These are phyloP conservation scores for Boletus sp. DNA, from an alignment of 1,284 basidiomycete species.

Conservation along the genomic window DNA sequence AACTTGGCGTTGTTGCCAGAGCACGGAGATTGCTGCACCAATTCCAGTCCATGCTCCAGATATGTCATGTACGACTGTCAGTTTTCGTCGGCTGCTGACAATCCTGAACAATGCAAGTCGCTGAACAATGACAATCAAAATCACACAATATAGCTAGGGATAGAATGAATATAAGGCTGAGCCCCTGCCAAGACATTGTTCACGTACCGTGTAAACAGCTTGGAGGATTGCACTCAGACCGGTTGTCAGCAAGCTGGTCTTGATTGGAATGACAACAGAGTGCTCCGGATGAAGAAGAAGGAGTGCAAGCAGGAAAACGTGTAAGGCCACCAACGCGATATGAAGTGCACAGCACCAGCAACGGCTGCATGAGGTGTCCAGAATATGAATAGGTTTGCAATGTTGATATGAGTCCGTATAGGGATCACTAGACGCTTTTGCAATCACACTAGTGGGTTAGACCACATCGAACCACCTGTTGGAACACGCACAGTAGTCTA, in stretches of 20 bases:
- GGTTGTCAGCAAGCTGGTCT: background rate
- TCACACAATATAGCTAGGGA: background rate
- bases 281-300: background rate
- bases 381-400: background rate
- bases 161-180: background rate
- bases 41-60: slow-evolving; percentile 1
- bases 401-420: background rate
- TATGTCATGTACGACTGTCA: background rate
- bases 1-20: background rate
- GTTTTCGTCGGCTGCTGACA: background rate
- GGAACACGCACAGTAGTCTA: background rate
- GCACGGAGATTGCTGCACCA: background rate
- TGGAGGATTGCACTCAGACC: background rate
- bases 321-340: background rate
- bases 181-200: background rate
- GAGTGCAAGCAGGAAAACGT: background rate
- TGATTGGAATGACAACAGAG: background rate
- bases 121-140: background rate
- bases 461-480: background rate
- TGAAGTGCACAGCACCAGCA: background rate
- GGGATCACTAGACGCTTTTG: background rate
- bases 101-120: slow-evolving; percentile 1
- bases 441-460: background rate
- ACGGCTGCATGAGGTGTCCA: background rate
- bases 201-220: background rate